A percentile compares a stretch with the other conserved stretches of the same genome.
Conservation (phyloP, 305 asterid genomes). For the Fraxinus sp. region DNA sequence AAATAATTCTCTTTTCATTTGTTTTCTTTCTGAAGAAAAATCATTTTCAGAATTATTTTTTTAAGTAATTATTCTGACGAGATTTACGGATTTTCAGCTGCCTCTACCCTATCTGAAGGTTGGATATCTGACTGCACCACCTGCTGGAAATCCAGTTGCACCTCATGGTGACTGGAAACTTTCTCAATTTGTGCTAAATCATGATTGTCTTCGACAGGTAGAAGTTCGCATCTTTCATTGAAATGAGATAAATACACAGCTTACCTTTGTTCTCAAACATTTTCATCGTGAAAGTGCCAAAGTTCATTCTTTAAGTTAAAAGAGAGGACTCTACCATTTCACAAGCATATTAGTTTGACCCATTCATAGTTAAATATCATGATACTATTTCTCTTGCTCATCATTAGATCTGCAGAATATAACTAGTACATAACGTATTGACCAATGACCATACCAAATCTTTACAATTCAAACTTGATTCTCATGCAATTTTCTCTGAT, state of each 20-base stretch:
- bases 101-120: slow-evolving; percentile 91
- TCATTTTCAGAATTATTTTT: background rate
- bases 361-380: background rate
- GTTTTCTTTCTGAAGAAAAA: background rate
- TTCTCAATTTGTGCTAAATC: slow-evolving; percentile 76
- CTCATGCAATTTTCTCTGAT: background rate
- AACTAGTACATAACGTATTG: background rate
- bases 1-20: background rate
- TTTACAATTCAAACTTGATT: background rate
- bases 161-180: slow-evolving; percentile 97
- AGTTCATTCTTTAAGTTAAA: slow-evolving; percentile 2
- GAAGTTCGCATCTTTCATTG: background rate
- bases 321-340: background rate
- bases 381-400: background rate
- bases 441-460: background rate
- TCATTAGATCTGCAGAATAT: background rate
- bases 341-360: background rate
- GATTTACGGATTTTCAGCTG: slow-evolving; percentile 55
- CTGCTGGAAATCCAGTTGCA: slow-evolving; percentile 80
- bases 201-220: slow-evolving; percentile 96
- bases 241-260: background rate
- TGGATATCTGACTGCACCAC: slow-evolving; percentile 91
- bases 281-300: slow-evolving; percentile 3
- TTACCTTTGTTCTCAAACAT: slow-evolving; percentile 1
- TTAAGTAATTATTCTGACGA: slow-evolving; percentile 27